Conservation (phyloP, 768 basidiomycete species). For the Lyophyllum semitale region DNA sequence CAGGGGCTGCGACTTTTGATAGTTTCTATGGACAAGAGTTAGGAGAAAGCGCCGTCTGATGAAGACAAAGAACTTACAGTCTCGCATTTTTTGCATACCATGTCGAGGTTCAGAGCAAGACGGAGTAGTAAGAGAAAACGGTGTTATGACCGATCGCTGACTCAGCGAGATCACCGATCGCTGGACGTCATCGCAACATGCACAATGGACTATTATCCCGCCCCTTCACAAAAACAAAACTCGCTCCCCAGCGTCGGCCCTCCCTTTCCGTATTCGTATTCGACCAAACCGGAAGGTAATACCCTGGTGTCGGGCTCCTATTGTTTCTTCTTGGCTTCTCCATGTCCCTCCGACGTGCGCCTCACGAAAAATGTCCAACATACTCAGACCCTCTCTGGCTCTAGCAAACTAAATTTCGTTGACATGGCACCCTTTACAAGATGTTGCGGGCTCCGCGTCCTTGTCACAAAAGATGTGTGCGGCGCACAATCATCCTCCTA, state of each 20-base stretch:
- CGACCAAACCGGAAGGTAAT: constrained; percentile 37
- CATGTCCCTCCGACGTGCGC: constrained; percentile 27
- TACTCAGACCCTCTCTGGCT: constrained; percentile 39
- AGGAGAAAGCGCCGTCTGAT: constrained; percentile 5
- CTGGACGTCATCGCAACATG: constrained; percentile 32
- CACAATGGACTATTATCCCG: constrained; percentile 44
- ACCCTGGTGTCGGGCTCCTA: constrained; percentile 49
- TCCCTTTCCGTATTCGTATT: constrained; percentile 35
- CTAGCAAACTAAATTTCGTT: constrained; percentile 44
- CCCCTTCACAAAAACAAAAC: constrained; percentile 18
- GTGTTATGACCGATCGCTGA: constrained; percentile 30
- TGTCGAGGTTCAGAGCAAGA: constrained; percentile 34
- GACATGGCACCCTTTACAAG: constrained; percentile 55
- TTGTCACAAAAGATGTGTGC: constrained; percentile 51
- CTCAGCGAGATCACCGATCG: constrained; percentile 28
- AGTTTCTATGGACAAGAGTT: constrained; percentile 66
- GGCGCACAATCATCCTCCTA: constrained; percentile 50
- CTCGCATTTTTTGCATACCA: constrained; percentile 92
- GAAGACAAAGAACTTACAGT: constrained; percentile 43
- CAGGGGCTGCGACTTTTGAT: constrained; percentile 86
- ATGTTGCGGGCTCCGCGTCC: constrained; percentile 35
- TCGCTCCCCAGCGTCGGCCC: constrained; percentile 35
- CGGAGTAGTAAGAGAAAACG: constrained; percentile 10
- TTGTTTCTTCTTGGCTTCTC: constrained; percentile 45
- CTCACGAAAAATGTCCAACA: constrained; percentile 31